These are phyloP conservation scores for Inga leiocalycina DNA, from an alignment of 306 rosid genomes.

Conservation along the genomic window DNA sequence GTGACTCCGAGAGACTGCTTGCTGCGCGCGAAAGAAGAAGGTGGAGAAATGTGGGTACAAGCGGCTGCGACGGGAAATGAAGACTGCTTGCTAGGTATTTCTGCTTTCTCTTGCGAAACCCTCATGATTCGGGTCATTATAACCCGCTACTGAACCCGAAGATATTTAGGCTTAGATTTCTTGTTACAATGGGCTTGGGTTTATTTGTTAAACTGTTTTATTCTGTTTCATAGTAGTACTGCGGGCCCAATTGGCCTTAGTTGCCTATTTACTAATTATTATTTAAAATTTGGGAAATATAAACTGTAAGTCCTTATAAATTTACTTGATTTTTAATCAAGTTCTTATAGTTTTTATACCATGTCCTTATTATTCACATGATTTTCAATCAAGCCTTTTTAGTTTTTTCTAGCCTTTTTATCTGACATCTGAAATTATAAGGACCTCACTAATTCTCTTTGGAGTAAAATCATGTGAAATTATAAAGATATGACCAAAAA, in stretches of 20 bases:
- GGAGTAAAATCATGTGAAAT: too few species aligned
- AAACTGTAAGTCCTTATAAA: too few species aligned
- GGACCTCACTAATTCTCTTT: too few species aligned
- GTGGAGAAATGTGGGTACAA: not conserved
- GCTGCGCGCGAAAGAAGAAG: not conserved
- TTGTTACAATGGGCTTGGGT: not conserved
- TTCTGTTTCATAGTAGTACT: not conserved
- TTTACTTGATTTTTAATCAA: too few species aligned
- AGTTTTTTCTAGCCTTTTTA: too few species aligned
- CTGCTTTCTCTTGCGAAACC: not conserved
- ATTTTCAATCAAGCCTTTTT: too few species aligned
- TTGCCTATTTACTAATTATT: too few species aligned
- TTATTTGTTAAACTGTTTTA: not conserved
- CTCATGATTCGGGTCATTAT: not conserved
- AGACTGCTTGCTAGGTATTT: not conserved
- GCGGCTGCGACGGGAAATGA: not conserved
- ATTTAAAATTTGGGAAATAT: too few species aligned
- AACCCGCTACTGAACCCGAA: not conserved
- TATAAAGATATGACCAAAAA: too few species aligned
- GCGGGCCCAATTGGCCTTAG: not conserved
- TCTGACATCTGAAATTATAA: too few species aligned
- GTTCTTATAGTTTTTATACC: too few species aligned
- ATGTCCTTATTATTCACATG: too few species aligned
- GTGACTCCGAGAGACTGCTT: not conserved
- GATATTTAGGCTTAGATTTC: not conserved